Percentiles rank a stretch among this genome's conserved stretches.
These are phyloP conservation scores for Alnus rubra DNA, from an alignment of 306 rosid genomes.

Conservation along the genomic window DNA sequence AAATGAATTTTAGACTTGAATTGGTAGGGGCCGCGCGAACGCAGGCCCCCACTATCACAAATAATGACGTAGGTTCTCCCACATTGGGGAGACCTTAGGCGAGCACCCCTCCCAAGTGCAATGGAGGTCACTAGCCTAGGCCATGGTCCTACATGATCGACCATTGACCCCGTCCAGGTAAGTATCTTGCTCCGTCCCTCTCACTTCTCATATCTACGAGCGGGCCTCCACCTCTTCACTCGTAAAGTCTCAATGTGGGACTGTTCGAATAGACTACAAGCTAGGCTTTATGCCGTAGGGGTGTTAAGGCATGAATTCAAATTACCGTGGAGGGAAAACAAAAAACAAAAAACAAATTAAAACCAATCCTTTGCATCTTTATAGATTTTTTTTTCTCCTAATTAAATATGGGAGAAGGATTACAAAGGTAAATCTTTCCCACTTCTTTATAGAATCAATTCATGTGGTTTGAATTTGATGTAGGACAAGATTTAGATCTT, in stretches of 20 bases:
- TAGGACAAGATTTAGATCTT: too few relatives aligned
- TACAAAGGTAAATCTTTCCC: too few relatives aligned
- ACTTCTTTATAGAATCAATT: too few relatives aligned
- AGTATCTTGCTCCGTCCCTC: background rate
- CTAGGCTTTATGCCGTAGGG: too few relatives aligned
- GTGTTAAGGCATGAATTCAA: too few relatives aligned
- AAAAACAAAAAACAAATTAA: too few relatives aligned
- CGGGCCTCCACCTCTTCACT: background rate
- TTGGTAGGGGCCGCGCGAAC: conserved; percentile 46
- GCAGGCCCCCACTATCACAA: conserved; percentile 52
- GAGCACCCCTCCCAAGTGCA: conserved; percentile 57
- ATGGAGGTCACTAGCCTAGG: conserved; percentile 45
- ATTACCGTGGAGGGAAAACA: too few relatives aligned
- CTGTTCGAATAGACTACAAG: too few relatives aligned
- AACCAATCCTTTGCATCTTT: too few relatives aligned
- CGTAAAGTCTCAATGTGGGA: background rate
- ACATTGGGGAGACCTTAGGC: conserved; percentile 54
- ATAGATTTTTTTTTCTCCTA: too few relatives aligned
- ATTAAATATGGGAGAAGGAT: too few relatives aligned
- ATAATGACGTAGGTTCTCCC: conserved; percentile 51
- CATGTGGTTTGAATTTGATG: too few relatives aligned
- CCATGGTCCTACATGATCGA: conserved; percentile 49
- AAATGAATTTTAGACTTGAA: background rate
- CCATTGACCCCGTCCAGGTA: conserved; percentile 67
- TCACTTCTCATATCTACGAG: background rate